Conservation (phyloP, 2,329 filamentous ascomycete species). For the Microdochium nivale region DNA sequence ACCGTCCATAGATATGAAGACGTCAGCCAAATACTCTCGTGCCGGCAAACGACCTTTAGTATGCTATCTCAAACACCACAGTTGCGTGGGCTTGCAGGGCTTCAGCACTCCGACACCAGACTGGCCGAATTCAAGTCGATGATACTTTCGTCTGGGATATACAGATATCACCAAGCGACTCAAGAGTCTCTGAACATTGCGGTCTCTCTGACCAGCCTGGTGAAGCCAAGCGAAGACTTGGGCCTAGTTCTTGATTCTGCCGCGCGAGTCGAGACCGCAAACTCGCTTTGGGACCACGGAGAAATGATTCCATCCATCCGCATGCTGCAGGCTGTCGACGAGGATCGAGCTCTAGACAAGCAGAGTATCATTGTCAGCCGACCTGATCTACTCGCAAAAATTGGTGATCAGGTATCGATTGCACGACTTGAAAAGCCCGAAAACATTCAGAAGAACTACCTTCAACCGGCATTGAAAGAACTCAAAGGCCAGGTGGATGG, state of each 20-base stretch:
- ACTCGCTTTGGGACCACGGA: constrained; percentile 88
- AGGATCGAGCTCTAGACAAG: constrained; percentile 50
- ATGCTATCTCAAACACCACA: constrained; percentile 63
- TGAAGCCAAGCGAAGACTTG: constrained; percentile 58
- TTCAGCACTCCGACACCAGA: constrained; percentile 56
- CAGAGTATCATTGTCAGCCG: constrained; percentile 66
- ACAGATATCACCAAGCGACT: constrained; percentile 69
- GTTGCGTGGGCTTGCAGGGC: constrained; percentile 50
- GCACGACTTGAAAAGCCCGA: constrained; percentile 88
- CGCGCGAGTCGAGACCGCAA: constrained; percentile 74
- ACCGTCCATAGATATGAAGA: constrained; percentile 54
- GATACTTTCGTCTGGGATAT: constrained; percentile 64
- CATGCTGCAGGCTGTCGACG: constrained; percentile 70
- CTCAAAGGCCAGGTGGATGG: constrained; percentile 61
- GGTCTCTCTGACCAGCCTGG: constrained; percentile 71
- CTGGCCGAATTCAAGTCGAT: constrained; percentile 70
- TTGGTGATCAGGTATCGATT: constrained; percentile 82
- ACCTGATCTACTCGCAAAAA: constrained; percentile 75
- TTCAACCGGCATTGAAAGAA: constrained; percentile 76
- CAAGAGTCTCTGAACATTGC: constrained; percentile 84
- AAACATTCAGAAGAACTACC: constrained; percentile 77
- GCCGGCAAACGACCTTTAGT: constrained; percentile 74
- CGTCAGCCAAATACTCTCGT: constrained; percentile 72
- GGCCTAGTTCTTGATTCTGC: constrained; percentile 70
- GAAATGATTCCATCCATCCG: constrained; percentile 83